Conservation (phyloP, 2,329 filamentous ascomycete species). For the Acarospora socialis region DNA sequence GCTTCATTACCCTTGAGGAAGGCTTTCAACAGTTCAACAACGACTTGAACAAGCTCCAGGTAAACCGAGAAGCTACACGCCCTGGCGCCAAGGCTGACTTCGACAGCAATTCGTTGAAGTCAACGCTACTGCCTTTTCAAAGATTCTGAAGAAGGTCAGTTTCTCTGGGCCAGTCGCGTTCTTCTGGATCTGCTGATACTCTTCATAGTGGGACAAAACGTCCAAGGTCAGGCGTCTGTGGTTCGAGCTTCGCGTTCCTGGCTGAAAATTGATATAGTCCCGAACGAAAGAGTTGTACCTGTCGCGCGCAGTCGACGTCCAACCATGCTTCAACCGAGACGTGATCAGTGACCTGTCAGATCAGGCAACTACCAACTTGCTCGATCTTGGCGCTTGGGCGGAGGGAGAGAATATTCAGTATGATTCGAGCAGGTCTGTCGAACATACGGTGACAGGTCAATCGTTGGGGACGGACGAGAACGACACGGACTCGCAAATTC, state of each 20-base stretch:
- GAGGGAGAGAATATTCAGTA: conserved; percentile 90
- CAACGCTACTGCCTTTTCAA: conserved; percentile 94
- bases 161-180: conserved; percentile 10
- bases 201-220: conserved; percentile 87
- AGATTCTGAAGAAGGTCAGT: conserved; percentile 85
- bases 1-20: conserved; percentile 89
- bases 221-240: conserved; percentile 51
- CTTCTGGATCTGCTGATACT: conserved; percentile 16
- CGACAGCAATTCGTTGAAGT: conserved; percentile 90
- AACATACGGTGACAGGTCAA: conserved; percentile 25
- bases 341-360: conserved; percentile 95
- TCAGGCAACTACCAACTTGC: conserved; percentile 86
- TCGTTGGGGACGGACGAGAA: conserved; percentile 61
- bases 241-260: conserved; percentile 11
- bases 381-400: conserved; percentile 92
- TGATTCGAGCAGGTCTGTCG: conserved; percentile 36
- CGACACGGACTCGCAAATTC: conserved; percentile 74
- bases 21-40: conserved; percentile 95
- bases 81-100: conserved; percentile 1
- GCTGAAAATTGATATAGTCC: conserved; percentile 40
- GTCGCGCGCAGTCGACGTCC: conserved; percentile 88
- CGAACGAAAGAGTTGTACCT: conserved; percentile 97
- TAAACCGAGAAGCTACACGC: conserved; percentile 17
- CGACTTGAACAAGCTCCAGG: conserved; percentile 84
- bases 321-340: conserved; percentile 94